Base-by-base conservation (phyloP, 768 basidiomycete genomes). In the Chalciporus sphaerocephalus region DNA sequence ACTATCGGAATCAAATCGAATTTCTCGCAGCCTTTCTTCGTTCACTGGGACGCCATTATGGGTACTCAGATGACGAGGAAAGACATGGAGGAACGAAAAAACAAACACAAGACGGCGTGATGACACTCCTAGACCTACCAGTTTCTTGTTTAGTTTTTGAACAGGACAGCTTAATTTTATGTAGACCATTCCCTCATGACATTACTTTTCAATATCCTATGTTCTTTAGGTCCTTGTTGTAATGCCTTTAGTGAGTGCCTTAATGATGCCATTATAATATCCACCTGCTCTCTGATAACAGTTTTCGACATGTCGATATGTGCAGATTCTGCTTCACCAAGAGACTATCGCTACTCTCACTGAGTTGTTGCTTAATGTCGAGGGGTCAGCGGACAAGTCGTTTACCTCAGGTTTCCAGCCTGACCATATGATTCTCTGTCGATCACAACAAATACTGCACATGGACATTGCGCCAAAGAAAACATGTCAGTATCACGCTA, bases 11-110 rank as follows among this genome's bases (percentile, higher is more conserved):
- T 96, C 70, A 97, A 97, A 68, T 86, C 83, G 34, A 99, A 99
- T 61, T 99, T 93, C 61, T 76, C 88, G 1, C 94, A 98, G 59
- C 94, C 94, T 1, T 98, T 92, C 74, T 99, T 94, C 65, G 73
- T 94, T 35, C 92, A 95, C 57, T 98, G 92, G 92, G 94, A 98
- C 61, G 67, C 67, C 8, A 60, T 96, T 20, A 74, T 96, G 43
- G 87, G 89, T 34, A 96, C 94, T 12, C 76, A 86, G 32, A 81
- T 91, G 83, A 87, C 86, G 4, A 74, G 87, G 20, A 59, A 74
- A 50, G 83, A 88, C 36, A 74, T 87, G 38, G 77, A 79, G 48
- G 64, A 58, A 34, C 80, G 82, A 21, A 75, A 60, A 46, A 56
- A 63, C 40, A 76, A 69, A 32, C 40, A 57, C 41, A 65, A 62